Base-by-base conservation (phyloP, 192 early-diverging fungal genomes). In the Coemansia sp. region DNA sequence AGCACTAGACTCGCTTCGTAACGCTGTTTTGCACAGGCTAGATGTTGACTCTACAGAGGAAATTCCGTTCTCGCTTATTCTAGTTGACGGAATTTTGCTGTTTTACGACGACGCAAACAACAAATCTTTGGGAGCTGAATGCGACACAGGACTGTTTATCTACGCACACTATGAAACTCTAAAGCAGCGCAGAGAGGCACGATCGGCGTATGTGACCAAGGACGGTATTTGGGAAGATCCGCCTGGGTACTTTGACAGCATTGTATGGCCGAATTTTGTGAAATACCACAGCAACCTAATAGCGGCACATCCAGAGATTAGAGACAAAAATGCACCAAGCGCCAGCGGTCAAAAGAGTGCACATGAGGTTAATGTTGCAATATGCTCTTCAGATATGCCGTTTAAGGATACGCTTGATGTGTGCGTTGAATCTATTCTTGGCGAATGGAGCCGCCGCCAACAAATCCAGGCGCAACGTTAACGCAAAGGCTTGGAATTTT, bases 81-180 rank as follows among this genome's bases (percentile, higher is more conserved):
- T 82, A 2, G 69, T 82, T 7, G 94, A 96, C 62, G 94, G 94
- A 7, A 91, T 96, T 59, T 77, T 96, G 51, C 82, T 96, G 38
- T 92, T 85, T 69, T 78, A 85, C 51, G 70, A 82, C 28, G 54
- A 85, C 58, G 59, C 74, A 10, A 37, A 77, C 3, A 59, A 68
- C 7, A 66, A 86, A 5, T 85, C 88, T 40, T 69, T 69, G 0
- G 62, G 62, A 2, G 5, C 40, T 4, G 60, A 34, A 6, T 72
- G 69, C 52, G 66, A 76, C 31, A 49, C 56, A 4, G 74, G 74
- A 0, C 19, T 76, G 52, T 69, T 82, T 53, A 58, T 93, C 12
- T 78, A 79, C 34, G 86, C 89, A 1, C 70, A 79, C 1, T 87
- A 85, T 59, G 71, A 78, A 12, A 85, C 83, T 4, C 66, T 94